phyloP scores from a whole-genome alignment of 208 protist species.

The Acanthamoeba castellanii region DNA sequence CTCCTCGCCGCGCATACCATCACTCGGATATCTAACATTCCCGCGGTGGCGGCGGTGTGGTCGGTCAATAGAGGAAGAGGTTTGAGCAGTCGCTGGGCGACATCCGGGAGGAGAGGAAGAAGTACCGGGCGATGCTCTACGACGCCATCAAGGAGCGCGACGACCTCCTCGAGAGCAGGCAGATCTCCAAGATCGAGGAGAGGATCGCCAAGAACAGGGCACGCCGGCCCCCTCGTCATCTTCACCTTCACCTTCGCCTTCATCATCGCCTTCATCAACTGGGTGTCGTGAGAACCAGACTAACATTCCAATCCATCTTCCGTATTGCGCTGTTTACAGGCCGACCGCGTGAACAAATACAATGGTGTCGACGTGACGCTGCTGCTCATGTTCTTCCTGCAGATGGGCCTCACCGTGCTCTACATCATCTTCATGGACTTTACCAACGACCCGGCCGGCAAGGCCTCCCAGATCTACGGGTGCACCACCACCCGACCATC shows the following conservation, averaged over 20 bases:
- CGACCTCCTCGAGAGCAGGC: constrained; percentile 35
- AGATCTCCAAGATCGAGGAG: constrained; percentile 48
- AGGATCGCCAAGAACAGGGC: constrained; percentile 64
- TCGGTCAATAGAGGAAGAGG: background rate
- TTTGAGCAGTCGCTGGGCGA: constrained; percentile 10
- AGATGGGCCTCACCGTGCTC: constrained; percentile 25
- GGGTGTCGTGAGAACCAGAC: no score
- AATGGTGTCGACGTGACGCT: background rate
- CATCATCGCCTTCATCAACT: background rate
- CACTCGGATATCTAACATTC: no score
- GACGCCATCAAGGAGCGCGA: constrained; percentile 49
- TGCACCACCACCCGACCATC: background rate
- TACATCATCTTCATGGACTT: constrained; percentile 70
- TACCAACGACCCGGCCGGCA: background rate
- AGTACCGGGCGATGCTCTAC: constrained; percentile 36
- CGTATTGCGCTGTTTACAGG: background rate
- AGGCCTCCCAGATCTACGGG: background rate
- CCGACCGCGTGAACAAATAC: constrained; percentile 34
- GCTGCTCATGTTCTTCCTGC: background rate
- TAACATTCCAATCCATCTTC: no score
- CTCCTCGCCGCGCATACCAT: no score
- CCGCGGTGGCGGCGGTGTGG: no score
- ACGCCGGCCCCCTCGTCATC: background rate
- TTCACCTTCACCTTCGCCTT: background rate
- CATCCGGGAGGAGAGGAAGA: constrained; percentile 36